Conservation (phyloP, 306 rosid genomes). For the Senna siamea region DNA sequence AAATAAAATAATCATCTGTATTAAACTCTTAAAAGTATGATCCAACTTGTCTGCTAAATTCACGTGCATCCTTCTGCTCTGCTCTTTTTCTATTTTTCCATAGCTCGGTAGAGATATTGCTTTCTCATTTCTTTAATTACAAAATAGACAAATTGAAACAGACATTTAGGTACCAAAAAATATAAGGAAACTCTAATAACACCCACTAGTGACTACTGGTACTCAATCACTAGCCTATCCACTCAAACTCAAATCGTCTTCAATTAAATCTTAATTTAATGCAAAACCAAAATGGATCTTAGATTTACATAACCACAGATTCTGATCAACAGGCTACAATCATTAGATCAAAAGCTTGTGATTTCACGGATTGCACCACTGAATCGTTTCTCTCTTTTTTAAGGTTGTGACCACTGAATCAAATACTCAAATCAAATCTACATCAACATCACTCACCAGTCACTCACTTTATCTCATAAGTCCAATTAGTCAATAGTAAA, state of each 20-base stretch:
- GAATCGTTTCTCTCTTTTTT: not conserved
- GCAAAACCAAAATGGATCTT: not conserved
- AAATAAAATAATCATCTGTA: not conserved
- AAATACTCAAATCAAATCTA: not conserved
- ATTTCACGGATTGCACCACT: not conserved
- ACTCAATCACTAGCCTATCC: not conserved
- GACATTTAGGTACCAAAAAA: not conserved
- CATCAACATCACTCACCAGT: not conserved
- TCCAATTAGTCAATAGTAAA: not conserved
- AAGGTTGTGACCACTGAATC: not conserved
- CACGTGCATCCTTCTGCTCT: constrained; percentile 38
- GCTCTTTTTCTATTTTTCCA: not conserved
- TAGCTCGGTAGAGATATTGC: not conserved
- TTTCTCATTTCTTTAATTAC: not conserved
- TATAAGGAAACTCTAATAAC: not conserved
- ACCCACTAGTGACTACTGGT: not conserved
- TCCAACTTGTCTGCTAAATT: constrained; percentile 6
- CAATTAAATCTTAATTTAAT: not conserved
- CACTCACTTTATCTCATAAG: not conserved
- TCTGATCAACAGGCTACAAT: constrained; percentile 26
- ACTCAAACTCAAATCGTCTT: not conserved
- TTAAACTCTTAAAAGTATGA: not conserved
- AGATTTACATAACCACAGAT: constrained; percentile 26
- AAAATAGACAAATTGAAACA: not conserved
- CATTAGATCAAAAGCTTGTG: not conserved